phyloP scores from a whole-genome alignment of 768 basidiomycete species.

The Suillus subalutaceus region DNA sequence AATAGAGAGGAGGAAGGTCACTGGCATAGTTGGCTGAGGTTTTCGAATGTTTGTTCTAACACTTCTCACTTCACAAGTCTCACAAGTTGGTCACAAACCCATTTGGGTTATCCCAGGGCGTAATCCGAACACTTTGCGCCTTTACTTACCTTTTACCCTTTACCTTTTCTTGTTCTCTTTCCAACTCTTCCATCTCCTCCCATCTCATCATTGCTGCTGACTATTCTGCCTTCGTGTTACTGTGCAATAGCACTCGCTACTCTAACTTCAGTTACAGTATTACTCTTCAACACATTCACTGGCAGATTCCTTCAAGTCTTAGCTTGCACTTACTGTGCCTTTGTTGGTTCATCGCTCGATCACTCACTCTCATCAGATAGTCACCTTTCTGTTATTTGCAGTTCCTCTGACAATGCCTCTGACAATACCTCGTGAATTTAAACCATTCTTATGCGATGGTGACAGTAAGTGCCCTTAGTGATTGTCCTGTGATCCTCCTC shows the following conservation, averaged over 20 bases:
- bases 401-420: neutral
- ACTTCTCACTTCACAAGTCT: too few relatives aligned
- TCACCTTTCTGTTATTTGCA: neutral
- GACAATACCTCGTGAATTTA: neutral
- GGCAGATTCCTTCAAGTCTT: neutral
- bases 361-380: neutral
- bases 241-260: neutral
- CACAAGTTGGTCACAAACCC: too few relatives aligned
- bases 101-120: too few relatives aligned
- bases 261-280: neutral
- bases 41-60: too few relatives aligned
- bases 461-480: neutral
- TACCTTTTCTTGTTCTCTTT: too few relatives aligned
- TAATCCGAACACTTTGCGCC: too few relatives aligned
- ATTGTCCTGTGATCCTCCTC: neutral
- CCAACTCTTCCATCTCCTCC: neutral
- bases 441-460: neutral
- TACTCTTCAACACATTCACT: neutral
- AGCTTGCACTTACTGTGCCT: neutral
- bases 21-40: too few relatives aligned
- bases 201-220: neutral
- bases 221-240: neutral
- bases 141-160: too few relatives aligned
- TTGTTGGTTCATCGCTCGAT: neutral
- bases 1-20: too few relatives aligned